phyloP scores from a whole-genome alignment of 2,329 filamentous ascomycete genomes.

The Gnomoniopsis sp. region DNA sequence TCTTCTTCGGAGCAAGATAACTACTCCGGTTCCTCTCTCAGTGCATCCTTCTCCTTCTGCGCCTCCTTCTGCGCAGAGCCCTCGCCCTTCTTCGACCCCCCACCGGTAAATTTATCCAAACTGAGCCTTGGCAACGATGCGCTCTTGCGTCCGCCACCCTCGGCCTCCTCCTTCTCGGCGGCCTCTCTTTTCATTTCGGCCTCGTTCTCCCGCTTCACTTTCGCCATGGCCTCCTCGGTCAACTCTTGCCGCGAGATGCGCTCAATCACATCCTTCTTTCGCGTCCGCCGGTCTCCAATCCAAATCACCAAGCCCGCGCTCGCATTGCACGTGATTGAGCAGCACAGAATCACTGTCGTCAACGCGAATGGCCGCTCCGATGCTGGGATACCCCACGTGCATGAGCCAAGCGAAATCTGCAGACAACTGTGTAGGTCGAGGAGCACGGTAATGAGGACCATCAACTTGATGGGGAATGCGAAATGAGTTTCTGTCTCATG shows the following conservation, averaged over 20 bases:
- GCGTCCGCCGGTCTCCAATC: constrained; percentile 70
- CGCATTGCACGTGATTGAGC: constrained; percentile 75
- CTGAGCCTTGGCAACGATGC: constrained; percentile 12
- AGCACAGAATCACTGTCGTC: constrained; percentile 78
- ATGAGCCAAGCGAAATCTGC: constrained; percentile 74
- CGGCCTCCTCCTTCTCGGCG: constrained; percentile 1
- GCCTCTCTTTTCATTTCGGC: constrained; percentile 26
- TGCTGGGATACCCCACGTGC: constrained; percentile 77
- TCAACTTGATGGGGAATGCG: constrained; percentile 71
- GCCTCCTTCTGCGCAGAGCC: not conserved
- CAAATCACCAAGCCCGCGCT: constrained; percentile 72
- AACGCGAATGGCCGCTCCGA: constrained; percentile 65
- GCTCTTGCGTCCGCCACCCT: not conserved
- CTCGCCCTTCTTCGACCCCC: constrained; percentile 1
- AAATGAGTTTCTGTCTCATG: constrained; percentile 80
- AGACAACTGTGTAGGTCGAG: constrained; percentile 77
- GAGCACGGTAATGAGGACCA: constrained; percentile 74
- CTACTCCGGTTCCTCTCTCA: not conserved
- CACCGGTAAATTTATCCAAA: constrained; percentile 8
- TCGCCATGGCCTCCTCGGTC: constrained; percentile 56
- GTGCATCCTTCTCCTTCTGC: not conserved
- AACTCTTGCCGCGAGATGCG: constrained; percentile 73
- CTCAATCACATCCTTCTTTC: constrained; percentile 83
- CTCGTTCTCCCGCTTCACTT: constrained; percentile 43
- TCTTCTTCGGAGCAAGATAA: not conserved